These are phyloP conservation scores for Mesembryanthemum crystallinum DNA, from an alignment of 148 eudicot genomes.

Conservation along the genomic window DNA sequence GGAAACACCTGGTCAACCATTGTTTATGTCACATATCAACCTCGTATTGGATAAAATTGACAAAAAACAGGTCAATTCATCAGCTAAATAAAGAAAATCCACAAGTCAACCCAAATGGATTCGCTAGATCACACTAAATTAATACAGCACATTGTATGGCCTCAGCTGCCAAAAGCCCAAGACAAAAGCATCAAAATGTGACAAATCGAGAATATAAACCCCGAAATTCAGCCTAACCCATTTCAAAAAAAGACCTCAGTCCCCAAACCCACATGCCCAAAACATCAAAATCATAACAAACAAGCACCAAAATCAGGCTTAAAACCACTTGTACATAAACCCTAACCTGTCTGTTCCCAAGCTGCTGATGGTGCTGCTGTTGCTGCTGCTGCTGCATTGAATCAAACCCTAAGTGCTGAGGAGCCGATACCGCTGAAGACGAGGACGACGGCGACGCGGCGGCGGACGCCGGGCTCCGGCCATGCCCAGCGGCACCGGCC, in stretches of 20 bases:
- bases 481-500: conserved; percentile 53
- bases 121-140: conserved; percentile 16
- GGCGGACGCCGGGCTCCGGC: conserved; percentile 66
- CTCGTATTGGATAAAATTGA: conserved; percentile 27
- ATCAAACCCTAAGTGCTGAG: conserved; percentile 59
- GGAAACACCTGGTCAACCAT: conserved; percentile 20
- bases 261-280: not conserved
- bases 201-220: too few species aligned
- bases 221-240: too few species aligned
- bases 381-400: conserved; percentile 54
- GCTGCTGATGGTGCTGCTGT: conserved; percentile 40
- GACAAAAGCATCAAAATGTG: not conserved
- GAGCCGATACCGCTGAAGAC: conserved; percentile 64
- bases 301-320: not conserved
- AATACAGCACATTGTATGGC: too few species aligned
- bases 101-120: not conserved
- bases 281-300: not conserved
- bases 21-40: conserved; percentile 25
- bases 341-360: conserved; percentile 47
- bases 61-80: conserved; percentile 17
- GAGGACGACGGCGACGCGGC: conserved; percentile 88
- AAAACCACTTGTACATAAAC: conserved; percentile 18
- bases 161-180: not conserved
- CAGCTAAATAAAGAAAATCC: conserved; percentile 10
- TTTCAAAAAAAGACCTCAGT: not conserved